Evolutionary conservation across 1,139 yeast genomes (phyloP), one percentile per base, ranked within the genome.

Genomic region (Yamadazyma friedrichii): DNA sequence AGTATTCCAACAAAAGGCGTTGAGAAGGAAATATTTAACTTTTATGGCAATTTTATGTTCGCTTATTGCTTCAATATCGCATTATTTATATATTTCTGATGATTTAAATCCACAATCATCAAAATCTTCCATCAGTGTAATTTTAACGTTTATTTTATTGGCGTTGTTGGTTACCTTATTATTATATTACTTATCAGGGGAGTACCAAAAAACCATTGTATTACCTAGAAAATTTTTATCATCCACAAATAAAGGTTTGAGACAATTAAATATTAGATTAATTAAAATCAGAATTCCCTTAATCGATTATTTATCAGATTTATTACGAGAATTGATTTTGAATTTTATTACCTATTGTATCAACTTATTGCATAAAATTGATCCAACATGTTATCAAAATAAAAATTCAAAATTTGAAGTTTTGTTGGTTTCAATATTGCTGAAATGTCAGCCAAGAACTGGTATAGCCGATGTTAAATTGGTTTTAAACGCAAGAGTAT

Each of bases 151-250:
- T 39, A 62, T 80, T 11, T 72, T 87, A 22, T 66, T 87, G 20
- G 86, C 91, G 33, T 77, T 85, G 17, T 51, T 76, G 12, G 80
- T 89, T 30, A 86, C 96, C 0, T 65, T 89, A 41, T 74, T 82
- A 35, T 67, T 93, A 34, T 93, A 88, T 62, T 89, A 86, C 54
- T 65, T 93, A 30, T 85, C 95, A 22, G 98, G 98, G 2, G 94
- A 89, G 61, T 91, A 91, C 59, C 80, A 78, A 45, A 79, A 93
- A 47, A 88, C 96, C 0, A 85, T 93, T 45, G 86, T 87, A 9
- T 69, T 83, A 35, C 95, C 97, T 2, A 74, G 95, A 43, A 76
- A 78, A 54, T 91, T 89, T 58, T 67, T 91, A 41, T 70, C 82
- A 2, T 79, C 86, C 20, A 82, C 97, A 3, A 93, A 93, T 60